Evolutionary conservation across 2,329 filamentous ascomycete genomes (phyloP).

Genomic region (Didymella pomorum): DNA sequence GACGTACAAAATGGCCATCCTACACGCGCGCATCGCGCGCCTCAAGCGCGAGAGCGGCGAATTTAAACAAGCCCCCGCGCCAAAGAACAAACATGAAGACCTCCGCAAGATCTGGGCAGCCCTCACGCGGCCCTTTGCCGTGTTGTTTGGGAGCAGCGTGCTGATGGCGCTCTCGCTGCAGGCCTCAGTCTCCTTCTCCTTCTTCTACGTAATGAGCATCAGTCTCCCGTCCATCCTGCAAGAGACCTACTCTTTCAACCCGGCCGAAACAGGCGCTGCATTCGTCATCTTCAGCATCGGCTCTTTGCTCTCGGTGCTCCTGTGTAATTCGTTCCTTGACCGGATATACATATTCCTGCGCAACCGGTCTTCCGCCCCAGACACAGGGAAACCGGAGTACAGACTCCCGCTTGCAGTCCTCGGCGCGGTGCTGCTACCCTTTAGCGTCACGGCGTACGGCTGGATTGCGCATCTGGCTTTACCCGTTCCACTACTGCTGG

Average conservation of each 20-base stretch:
- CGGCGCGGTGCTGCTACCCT: constrained; percentile 57
- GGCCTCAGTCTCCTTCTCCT: constrained; percentile 54
- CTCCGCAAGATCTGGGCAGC: constrained; percentile 46
- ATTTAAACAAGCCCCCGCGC: constrained; percentile 13
- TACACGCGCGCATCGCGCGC: constrained; percentile 45
- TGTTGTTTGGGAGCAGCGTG: constrained; percentile 60
- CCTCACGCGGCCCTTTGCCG: constrained; percentile 53
- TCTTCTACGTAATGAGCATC: constrained; percentile 58
- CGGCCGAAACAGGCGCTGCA: constrained; percentile 61
- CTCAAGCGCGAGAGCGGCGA: constrained; percentile 29
- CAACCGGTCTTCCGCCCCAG: constrained; percentile 42
- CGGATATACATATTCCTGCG: constrained; percentile 62
- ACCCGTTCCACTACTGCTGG: constrained; percentile 56
- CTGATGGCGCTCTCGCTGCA: constrained; percentile 61
- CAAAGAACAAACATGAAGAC: constrained; percentile 28
- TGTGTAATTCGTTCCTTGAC: constrained; percentile 63
- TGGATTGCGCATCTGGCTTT: constrained; percentile 59
- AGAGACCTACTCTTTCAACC: constrained; percentile 54
- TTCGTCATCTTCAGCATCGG: constrained; percentile 66
- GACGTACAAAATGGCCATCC: constrained; percentile 67
- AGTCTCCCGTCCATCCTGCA: constrained; percentile 55
- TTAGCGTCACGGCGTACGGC: constrained; percentile 59
- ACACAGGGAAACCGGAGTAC: constrained; percentile 60
- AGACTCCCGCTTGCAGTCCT: constrained; percentile 63
- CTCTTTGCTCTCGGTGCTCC: constrained; percentile 56